These are phyloP conservation scores for Primulina eburnea DNA, from an alignment of 257 asterid species.

Conservation along the genomic window DNA sequence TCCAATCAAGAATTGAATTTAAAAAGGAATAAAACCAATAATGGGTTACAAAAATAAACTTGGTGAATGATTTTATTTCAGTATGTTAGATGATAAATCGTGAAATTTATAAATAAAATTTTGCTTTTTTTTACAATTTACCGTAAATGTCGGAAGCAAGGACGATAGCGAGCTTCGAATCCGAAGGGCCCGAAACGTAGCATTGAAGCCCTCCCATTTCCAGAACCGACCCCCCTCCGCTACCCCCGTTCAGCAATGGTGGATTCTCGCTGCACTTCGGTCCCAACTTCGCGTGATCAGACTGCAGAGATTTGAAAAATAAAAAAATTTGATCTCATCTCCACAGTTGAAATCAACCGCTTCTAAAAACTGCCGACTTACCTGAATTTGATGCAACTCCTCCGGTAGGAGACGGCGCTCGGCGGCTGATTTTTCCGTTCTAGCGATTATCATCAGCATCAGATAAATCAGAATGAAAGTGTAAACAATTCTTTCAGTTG, in stretches of 20 bases:
- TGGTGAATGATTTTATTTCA: too few species aligned
- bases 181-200: conserved; percentile 40
- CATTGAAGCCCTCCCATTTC: conserved; percentile 47
- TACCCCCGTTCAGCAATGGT: conserved; percentile 45
- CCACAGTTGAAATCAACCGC: background rate
- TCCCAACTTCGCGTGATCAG: conserved; percentile 39
- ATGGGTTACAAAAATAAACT: too few species aligned
- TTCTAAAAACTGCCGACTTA: background rate
- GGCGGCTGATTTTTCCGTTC: background rate
- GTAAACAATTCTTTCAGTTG: background rate
- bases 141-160: conserved; percentile 52
- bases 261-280: conserved; percentile 60
- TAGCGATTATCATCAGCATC: background rate
- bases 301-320: background rate
- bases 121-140: background rate
- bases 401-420: background rate
- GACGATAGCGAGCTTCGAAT: conserved; percentile 46
- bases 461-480: background rate
- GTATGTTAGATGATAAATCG: too few species aligned
- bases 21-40: too few species aligned
- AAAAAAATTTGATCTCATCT: background rate
- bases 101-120: too few species aligned
- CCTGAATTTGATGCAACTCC: background rate
- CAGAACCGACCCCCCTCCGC: conserved; percentile 43
- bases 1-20: too few species aligned